Evolutionary conservation across 148 eudicot genomes (phyloP).

Genomic region (Chenopodium album): DNA sequence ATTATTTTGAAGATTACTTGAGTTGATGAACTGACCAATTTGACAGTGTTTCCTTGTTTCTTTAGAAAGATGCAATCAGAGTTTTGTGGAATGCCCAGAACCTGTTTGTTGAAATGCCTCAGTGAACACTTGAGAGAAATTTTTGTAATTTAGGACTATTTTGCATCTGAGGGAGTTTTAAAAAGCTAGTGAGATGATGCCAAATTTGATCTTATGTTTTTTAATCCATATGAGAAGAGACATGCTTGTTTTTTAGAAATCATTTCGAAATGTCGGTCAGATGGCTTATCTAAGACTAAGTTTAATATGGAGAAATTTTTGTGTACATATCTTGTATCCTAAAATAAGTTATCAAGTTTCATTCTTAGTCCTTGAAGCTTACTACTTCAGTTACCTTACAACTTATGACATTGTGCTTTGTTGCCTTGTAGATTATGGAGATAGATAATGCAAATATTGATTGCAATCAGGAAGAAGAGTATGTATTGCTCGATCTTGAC

Average conservation of each 20-base stretch:
- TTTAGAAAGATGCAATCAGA: no score
- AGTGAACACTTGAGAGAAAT: neutral
- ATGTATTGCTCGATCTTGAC: slow-evolving; percentile 63
- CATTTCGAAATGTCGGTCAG: neutral
- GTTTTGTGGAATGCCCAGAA: neutral
- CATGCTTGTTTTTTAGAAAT: neutral
- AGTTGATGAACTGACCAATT: no score
- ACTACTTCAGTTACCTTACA: neutral
- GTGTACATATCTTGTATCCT: no score
- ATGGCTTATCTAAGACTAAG: neutral
- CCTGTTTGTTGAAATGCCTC: neutral
- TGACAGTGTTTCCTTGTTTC: no score
- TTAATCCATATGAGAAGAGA: neutral
- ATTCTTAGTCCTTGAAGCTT: no score
- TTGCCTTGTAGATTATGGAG: slow-evolving; percentile 28
- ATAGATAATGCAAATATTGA: slow-evolving; percentile 21
- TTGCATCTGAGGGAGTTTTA: neutral
- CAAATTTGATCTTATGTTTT: no score
- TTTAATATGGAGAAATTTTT: no score
- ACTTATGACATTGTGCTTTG: neutral
- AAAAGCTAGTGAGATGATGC: neutral
- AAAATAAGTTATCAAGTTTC: no score
- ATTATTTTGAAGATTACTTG: no score
- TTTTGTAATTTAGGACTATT: no score
- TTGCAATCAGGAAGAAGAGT: slow-evolving; percentile 48